Percentiles rank a stretch among this genome's conserved stretches.
phyloP scores from a whole-genome alignment of 805 yeast species.

The Brettanomyces nanus region DNA sequence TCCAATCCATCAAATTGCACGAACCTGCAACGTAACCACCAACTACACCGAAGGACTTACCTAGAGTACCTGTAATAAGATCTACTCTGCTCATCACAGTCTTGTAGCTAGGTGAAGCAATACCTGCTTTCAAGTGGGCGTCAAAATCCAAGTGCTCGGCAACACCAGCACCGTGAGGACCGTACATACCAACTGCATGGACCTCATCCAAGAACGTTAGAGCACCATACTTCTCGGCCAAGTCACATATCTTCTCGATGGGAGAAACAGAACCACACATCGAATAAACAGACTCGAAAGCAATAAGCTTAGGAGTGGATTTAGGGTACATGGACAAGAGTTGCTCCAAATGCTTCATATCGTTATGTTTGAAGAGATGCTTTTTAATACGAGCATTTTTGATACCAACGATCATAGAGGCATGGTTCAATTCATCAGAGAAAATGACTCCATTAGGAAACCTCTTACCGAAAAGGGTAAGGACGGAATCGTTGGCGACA shows the following conservation, averaged over 20 bases:
- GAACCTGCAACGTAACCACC: conserved; percentile 98
- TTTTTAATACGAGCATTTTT: conserved; percentile 82
- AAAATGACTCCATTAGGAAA: conserved; percentile 85
- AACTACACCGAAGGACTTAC: conserved; percentile 93
- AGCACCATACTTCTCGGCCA: conserved; percentile 97
- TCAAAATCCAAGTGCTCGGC: conserved; percentile 94
- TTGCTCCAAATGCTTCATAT: conserved; percentile 74
- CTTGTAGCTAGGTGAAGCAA: conserved; percentile 39
- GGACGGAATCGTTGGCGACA: conserved; percentile 94
- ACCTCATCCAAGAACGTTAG: conserved; percentile 96
- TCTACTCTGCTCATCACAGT: conserved; percentile 87
- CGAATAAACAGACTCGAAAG: conserved; percentile 94
- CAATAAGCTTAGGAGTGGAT: conserved; percentile 88
- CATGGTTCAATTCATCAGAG: conserved; percentile 91
- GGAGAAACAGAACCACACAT: conserved; percentile 99
- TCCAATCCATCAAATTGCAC: conserved; percentile 80
- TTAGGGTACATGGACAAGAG: conserved; percentile 73
- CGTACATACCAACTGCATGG: conserved; percentile 98
- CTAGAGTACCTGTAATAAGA: conserved; percentile 95
- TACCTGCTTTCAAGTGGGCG: conserved; percentile 63
- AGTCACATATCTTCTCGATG: conserved; percentile 82
- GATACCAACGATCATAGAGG: conserved; percentile 96
- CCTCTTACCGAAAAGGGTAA: conserved; percentile 84
- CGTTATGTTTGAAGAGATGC: conserved; percentile 87
- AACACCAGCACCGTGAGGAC: conserved; percentile 99